phyloP scores from a whole-genome alignment of 306 rosid species.

The Carpinus fangiana region DNA sequence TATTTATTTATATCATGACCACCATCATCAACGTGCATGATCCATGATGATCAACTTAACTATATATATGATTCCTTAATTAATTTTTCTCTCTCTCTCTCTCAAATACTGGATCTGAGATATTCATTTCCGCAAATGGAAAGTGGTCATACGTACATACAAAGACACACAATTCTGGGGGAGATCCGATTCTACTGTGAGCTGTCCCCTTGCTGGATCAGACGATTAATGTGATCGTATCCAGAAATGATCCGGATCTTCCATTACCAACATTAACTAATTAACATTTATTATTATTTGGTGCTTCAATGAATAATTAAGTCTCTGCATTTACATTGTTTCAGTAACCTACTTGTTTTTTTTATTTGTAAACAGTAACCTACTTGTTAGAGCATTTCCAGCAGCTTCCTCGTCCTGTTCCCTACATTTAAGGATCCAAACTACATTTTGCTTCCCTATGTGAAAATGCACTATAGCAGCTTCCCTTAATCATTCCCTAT shows the following conservation, averaged over 20 bases:
- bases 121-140: not conserved
- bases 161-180: not conserved
- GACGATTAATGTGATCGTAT: not conserved
- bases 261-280: not conserved
- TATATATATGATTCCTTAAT: not conserved
- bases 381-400: no score
- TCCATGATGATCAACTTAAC: not conserved
- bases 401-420: no score
- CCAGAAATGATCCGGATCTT: constrained; percentile 2
- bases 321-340: not conserved
- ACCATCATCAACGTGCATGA: not conserved
- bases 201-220: not conserved
- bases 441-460: no score
- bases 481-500: no score
- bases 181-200: not conserved
- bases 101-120: constrained; percentile 22
- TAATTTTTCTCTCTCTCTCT: constrained; percentile 8
- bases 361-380: no score
- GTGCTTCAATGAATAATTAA: no score
- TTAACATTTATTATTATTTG: no score
- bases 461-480: no score
- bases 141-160: not conserved
- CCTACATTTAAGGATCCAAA: no score
- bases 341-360: no score
- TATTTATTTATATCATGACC: no score